A percentile compares a stretch with the other conserved stretches of the same genome.
Conservation (phyloP, 176 grass and related monocot species). For the Coix lacrymajobi region DNA sequence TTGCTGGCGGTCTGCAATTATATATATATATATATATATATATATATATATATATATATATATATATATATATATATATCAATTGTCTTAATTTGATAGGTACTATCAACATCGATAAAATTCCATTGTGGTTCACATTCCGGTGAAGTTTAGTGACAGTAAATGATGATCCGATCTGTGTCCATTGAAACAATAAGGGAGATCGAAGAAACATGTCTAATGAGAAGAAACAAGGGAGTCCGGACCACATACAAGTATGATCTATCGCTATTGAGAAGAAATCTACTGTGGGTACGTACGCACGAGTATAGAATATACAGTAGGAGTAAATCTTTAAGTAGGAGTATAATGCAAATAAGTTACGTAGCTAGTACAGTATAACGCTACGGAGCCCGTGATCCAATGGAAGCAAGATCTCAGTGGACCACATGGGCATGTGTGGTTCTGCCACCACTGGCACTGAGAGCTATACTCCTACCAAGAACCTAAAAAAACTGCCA, state of each 20-base stretch:
- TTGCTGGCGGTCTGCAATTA: neutral
- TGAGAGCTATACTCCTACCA: neutral
- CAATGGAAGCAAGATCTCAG: slow-evolving; percentile 29
- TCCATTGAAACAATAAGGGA: too few species aligned
- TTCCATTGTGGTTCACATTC: too few species aligned
- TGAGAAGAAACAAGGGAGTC: too few species aligned
- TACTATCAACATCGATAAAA: too few species aligned
- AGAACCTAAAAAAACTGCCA: neutral
- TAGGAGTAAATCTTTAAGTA: too few species aligned
- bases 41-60: too few species aligned
- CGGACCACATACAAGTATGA: too few species aligned
- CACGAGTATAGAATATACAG: neutral
- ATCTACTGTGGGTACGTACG: neutral
- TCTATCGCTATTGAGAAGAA: neutral
- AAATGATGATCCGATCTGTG: too few species aligned
- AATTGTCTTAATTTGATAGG: too few species aligned
- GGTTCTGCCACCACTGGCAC: neutral
- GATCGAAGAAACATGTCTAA: too few species aligned
- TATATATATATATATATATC: neutral
- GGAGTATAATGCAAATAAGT: neutral
- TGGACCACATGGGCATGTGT: slow-evolving; percentile 26
- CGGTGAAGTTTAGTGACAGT: too few species aligned
- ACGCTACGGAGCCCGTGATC: neutral
- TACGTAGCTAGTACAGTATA: neutral
- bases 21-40: neutral